These are phyloP conservation scores for Tricholoma sp. DNA, from an alignment of 768 basidiomycete species.

Conservation along the genomic window DNA sequence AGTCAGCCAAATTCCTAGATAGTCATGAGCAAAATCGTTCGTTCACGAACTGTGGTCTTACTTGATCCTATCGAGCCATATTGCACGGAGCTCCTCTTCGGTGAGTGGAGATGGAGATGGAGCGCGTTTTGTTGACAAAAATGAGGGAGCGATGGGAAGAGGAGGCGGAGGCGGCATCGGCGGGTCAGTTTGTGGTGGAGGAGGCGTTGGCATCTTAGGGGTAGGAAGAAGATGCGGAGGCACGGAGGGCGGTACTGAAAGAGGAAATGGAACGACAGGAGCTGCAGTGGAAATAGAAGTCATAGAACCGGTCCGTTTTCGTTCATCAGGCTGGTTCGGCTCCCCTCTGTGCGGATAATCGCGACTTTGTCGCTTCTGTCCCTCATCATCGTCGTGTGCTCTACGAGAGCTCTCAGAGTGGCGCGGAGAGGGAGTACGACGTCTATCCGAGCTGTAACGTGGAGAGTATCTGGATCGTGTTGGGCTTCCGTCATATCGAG, in stretches of 20 bases:
- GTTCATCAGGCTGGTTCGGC: neutral
- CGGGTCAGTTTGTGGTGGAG: neutral
- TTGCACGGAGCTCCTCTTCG: slow-evolving; percentile 10
- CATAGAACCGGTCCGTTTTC: neutral
- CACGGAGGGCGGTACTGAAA: neutral
- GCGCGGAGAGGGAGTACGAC: neutral
- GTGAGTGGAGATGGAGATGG: slow-evolving; percentile 6
- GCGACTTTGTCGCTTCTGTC: neutral
- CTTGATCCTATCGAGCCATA: slow-evolving; percentile 23
- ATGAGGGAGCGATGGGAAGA: slow-evolving; percentile 11
- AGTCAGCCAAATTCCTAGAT: slow-evolving; percentile 9
- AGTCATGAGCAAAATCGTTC: neutral
- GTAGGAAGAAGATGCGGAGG: neutral
- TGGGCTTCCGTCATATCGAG: neutral
- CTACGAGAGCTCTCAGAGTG: neutral
- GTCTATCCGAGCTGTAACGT: neutral
- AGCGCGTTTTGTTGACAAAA: slow-evolving; percentile 6
- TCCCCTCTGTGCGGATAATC: neutral
- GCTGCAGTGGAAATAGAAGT: neutral
- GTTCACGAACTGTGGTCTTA: slow-evolving; percentile 1
- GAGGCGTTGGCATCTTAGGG: neutral
- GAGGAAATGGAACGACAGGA: neutral
- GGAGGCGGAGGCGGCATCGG: slow-evolving; percentile 12
- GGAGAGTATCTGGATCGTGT: neutral
- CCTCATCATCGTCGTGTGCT: neutral